These are phyloP conservation scores for Metarhizium album DNA, from an alignment of 2,329 filamentous ascomycete genomes.

Conservation along the genomic window DNA sequence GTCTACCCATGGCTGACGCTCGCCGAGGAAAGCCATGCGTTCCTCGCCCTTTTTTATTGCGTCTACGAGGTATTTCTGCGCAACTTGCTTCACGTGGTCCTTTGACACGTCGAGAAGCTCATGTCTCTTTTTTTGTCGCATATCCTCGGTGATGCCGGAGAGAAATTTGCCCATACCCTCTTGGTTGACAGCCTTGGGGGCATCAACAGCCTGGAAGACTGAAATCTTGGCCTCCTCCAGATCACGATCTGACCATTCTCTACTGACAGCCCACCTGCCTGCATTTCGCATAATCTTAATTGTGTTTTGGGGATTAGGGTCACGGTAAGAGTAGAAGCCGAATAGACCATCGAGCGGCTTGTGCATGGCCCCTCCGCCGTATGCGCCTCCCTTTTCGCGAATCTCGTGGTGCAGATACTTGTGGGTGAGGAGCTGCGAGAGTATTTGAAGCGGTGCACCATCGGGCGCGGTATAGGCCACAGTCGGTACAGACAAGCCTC, in stretches of 20 bases:
- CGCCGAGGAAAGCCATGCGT: conserved; percentile 65
- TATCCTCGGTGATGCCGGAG: conserved; percentile 73
- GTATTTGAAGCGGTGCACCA: conserved; percentile 73
- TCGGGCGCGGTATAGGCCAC: conserved; percentile 69
- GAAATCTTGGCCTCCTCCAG: conserved; percentile 93
- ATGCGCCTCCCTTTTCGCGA: conserved; percentile 92
- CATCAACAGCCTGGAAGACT: conserved; percentile 86
- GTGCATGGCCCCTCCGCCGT: conserved; percentile 82
- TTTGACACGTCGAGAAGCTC: conserved; percentile 77
- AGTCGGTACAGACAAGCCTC: conserved; percentile 70
- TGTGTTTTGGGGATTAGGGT: conserved; percentile 87
- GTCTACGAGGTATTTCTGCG: conserved; percentile 71
- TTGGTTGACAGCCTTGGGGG: conserved; percentile 73
- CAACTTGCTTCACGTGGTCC: conserved; percentile 68
- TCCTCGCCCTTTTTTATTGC: conserved; percentile 47
- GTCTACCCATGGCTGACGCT: conserved; percentile 71
- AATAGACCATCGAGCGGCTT: conserved; percentile 74
- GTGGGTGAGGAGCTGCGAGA: conserved; percentile 87
- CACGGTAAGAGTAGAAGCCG: conserved; percentile 92
- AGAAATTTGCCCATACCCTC: conserved; percentile 84
- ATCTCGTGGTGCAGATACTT: conserved; percentile 97
- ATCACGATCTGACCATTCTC: conserved; percentile 71
- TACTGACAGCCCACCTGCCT: conserved; percentile 72
- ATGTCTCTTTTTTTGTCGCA: conserved; percentile 77
- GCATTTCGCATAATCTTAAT: conserved; percentile 74